Percentiles rank a stretch among this genome's conserved stretches.
Conservation (phyloP, 2,329 filamentous ascomycete species). For the Colletotrichum chlorophyti region DNA sequence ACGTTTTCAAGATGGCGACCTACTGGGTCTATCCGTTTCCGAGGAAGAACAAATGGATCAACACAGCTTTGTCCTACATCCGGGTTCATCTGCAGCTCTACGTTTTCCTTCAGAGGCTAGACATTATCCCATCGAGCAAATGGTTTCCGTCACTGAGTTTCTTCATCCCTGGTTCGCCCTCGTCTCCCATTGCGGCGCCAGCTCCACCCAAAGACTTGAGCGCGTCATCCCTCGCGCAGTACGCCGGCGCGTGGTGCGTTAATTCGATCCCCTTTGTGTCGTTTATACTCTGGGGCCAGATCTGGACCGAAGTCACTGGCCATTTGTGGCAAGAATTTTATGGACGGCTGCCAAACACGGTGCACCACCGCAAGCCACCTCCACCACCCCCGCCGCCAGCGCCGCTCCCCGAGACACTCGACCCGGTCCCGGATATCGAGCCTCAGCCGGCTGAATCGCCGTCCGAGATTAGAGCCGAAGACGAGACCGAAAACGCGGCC, state of each 20-base stretch:
- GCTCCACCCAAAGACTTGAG: slow-evolving; percentile 48
- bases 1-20: slow-evolving; percentile 38
- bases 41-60: slow-evolving; percentile 28
- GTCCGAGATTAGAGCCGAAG: neutral
- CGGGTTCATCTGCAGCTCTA: slow-evolving; percentile 59
- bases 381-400: slow-evolving; percentile 30
- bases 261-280: slow-evolving; percentile 54
- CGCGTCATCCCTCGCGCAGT: slow-evolving; percentile 46
- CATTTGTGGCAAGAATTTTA: slow-evolving; percentile 48
- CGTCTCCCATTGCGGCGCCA: slow-evolving; percentile 57
- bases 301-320: slow-evolving; percentile 44
- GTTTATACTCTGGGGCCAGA: slow-evolving; percentile 50
- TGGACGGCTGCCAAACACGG: slow-evolving; percentile 46
- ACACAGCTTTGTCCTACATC: slow-evolving; percentile 43
- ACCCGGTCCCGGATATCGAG: slow-evolving; percentile 7
- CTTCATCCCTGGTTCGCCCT: slow-evolving; percentile 60
- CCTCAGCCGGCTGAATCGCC: neutral
- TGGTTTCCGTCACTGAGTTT: slow-evolving; percentile 54
- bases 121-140: slow-evolving; percentile 48
- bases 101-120: slow-evolving; percentile 58
- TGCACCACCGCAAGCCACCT: slow-evolving; percentile 35
- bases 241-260: slow-evolving; percentile 49
- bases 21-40: slow-evolving; percentile 29
- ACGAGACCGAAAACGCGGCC: neutral
- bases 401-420: slow-evolving; percentile 14